Evolutionary conservation across 768 basidiomycete species (phyloP), one percentile per base, ranked within the genome.

Genomic region (Mycena kentingensis): DNA sequence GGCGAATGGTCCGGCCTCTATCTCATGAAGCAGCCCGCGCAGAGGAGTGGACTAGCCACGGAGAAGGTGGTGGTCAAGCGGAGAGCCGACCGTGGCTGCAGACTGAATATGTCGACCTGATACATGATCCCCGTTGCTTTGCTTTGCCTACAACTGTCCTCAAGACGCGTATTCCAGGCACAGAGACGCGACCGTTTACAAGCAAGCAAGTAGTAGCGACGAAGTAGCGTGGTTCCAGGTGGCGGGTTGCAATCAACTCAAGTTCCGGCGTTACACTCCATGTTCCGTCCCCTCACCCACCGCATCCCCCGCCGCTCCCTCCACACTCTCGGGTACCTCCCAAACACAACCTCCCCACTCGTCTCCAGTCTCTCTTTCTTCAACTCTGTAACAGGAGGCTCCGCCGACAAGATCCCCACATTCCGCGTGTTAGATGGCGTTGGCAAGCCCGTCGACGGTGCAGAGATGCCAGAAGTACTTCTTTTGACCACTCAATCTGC

Each of bases 361-460:
- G 82, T 84, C 6, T 67, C 88, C 13, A 81, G 79, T 48, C 80
- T 90, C 31, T 70, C 83, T 44, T 93, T 92, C 75, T 87, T 93
- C 75, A 92, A 92, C 68, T 81, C 89, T 0, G 82, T 93, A 25
- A 80, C 80, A 29, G n/a, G n/a, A n/a, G 74, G 73, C 8, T 79
- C 77, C 35, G 75, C 77, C 13, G 74, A 76, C 19, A 80, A 79
- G 60, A 93, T 96, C 60, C 91, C 94, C 3, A 90, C 93, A 4
- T 96, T 86, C 70, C 79, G 94, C 44, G 79, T 97, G 1, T 70
- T 98, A 26, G 94, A 94, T 69, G 87, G 91, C 25, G 73, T 81
- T 46, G 95, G 94, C 3, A 70, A 81, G 58, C 80, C 82, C 5
- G 70, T 94, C 16, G 80, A 89, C 5, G 89, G 85, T 0, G 91